Evolutionary conservation across 139 green algal genomes (phyloP), one percentile per base, ranked within the genome.

Genomic region (Yamagishiella unicocca): DNA sequence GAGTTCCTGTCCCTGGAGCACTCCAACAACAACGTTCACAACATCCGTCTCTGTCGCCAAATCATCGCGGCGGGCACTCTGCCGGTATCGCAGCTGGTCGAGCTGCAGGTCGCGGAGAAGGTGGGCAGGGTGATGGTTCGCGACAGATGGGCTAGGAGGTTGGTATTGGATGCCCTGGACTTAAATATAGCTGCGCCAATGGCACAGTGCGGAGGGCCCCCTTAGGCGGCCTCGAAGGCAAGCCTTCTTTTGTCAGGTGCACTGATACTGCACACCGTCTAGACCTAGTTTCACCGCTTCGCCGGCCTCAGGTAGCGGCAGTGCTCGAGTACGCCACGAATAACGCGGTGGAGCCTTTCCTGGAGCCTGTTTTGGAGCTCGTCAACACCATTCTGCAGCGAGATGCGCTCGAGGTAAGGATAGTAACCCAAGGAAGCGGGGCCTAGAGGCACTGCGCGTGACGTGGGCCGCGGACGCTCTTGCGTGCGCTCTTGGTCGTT

Each of bases 21-120:
- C 88, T 85, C 94, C 53, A 96, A 98, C 94, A 99, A 98, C 95
- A 99, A 98, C 90, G 95, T 98, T 89, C 96, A 98, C 93, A 98
- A 98, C 93, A 95, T 98, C 22, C 87, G 93, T 19, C 88, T 99
- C 31, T 98, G 96, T 90, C 92, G 93, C 45, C 88, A 95, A 68
- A 84, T 98, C 37, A 89, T 96, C 12, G 84, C 90, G 10, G 89
- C 87, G 0, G 89, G 92, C 46, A 77, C 66, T 8, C 37, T 93
- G 84, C 87, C 83, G 17, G 42, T 88, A 5, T 31, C 66, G 35
- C 55, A 90, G 64, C 85, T 95, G 64, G 40, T 90, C 21, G 42
- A 85, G 72, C 73, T 92, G 80, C 87, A 88, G 55, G 90, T 91
- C 70, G 70, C 85, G 40, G 91, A 94, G 9, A 94, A 87, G 82